Conservation (phyloP, 352 stramenopile species). For the Phytophthora pini region DNA sequence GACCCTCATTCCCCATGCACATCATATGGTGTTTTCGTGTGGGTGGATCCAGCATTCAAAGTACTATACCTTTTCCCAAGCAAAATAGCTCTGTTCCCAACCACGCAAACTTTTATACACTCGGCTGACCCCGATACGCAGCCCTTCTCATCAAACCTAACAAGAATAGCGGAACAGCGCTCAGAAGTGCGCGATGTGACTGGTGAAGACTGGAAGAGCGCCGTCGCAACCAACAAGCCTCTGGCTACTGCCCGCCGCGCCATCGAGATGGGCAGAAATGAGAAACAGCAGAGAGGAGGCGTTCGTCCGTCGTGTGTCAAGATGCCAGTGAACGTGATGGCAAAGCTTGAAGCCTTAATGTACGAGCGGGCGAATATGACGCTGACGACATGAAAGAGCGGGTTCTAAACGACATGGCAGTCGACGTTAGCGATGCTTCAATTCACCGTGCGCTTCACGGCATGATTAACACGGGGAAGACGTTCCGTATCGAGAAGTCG, state of each 20-base stretch:
- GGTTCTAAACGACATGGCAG: background rate
- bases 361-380: background rate
- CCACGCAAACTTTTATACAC: too few relatives aligned
- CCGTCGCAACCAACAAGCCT: background rate
- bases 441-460: background rate
- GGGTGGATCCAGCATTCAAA: too few relatives aligned
- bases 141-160: too few relatives aligned
- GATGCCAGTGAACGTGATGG: background rate
- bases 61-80: too few relatives aligned
- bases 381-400: background rate
- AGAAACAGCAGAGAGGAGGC: background rate
- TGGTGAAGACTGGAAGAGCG: conserved; percentile 5
- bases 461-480: background rate
- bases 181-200: too few relatives aligned
- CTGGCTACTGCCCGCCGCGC: background rate
- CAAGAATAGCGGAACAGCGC: too few relatives aligned
- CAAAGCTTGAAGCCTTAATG: background rate
- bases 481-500: background rate
- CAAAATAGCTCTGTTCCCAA: too few relatives aligned
- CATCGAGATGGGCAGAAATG: too few relatives aligned
- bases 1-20: too few relatives aligned
- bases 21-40: too few relatives aligned
- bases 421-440: background rate
- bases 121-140: too few relatives aligned
- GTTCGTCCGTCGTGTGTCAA: background rate